A percentile compares a stretch with the other conserved stretches of the same genome.
These are phyloP conservation scores for Oxalis stricta DNA, from an alignment of 441 rosid genomes.

Conservation along the genomic window DNA sequence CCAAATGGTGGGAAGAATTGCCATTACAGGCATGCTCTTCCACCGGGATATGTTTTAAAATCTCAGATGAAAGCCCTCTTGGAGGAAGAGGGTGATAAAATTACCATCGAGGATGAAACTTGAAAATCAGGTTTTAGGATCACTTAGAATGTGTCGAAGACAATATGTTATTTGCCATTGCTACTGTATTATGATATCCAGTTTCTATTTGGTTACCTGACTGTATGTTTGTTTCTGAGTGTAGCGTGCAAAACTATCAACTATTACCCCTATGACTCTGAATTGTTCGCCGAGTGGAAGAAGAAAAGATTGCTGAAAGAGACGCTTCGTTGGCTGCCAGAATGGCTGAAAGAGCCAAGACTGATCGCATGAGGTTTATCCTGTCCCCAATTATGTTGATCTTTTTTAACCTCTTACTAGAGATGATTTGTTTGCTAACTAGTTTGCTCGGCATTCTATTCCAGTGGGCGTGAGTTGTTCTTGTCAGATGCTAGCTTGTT, in stretches of 20 bases:
- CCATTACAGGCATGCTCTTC: constrained; percentile 96
- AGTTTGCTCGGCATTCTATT: constrained; percentile 6
- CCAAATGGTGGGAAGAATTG: constrained; percentile 82
- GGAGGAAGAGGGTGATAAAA: constrained; percentile 73
- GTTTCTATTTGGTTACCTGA: neutral
- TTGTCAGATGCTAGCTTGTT: constrained; percentile 73
- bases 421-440: neutral
- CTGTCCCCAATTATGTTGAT: neutral
- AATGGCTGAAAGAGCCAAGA: constrained; percentile 87
- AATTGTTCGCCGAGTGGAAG: constrained; percentile 81
- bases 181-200: neutral
- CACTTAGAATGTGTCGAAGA: neutral
- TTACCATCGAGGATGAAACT: constrained; percentile 79
- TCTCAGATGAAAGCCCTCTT: constrained; percentile 95
- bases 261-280: constrained; percentile 79
- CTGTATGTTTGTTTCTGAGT: constrained; percentile 5
- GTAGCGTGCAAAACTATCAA: constrained; percentile 65
- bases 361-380: constrained; percentile 90
- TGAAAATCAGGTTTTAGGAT: constrained; percentile 58
- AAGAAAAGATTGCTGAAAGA: constrained; percentile 72
- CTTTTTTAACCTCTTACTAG: neutral
- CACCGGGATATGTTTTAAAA: constrained; percentile 81
- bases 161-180: neutral
- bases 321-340: constrained; percentile 76
- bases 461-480: constrained; percentile 93